Conservation (phyloP, 192 early-diverging fungal genomes). For the Haplosporangium gracile region DNA sequence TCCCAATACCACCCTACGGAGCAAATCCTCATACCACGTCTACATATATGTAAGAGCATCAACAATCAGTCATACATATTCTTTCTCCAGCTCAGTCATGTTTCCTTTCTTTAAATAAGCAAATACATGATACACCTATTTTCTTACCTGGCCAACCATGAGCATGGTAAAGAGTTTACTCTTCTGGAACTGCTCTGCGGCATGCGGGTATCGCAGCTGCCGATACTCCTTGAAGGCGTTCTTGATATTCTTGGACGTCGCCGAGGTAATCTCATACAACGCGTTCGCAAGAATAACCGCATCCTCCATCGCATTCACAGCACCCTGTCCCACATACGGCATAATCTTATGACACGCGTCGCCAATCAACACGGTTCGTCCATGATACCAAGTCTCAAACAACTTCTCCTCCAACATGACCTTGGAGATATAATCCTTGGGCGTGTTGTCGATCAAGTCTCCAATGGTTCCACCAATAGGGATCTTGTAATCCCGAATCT, state of each 20-base stretch:
- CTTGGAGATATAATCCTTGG: neutral
- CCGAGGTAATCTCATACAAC: neutral
- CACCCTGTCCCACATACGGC: neutral
- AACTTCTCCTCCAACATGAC: constrained; percentile 18
- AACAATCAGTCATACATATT: neutral
- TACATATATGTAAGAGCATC: neutral
- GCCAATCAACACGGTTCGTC: constrained; percentile 17
- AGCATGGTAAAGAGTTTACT: constrained; percentile 1
- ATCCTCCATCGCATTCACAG: constrained; percentile 12
- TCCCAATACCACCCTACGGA: neutral
- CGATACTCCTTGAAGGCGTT: constrained; percentile 11
- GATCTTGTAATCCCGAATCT: constrained; percentile 4
- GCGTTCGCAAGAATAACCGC: constrained; percentile 11
- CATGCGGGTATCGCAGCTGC: constrained; percentile 13
- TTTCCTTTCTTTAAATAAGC: too few species aligned
- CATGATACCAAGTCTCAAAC: constrained; percentile 22
- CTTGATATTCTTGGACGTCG: neutral
- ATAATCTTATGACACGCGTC: neutral
- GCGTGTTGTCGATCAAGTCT: constrained; percentile 10
- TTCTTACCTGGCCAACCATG: neutral
- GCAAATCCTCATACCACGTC: neutral
- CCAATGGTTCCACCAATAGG: neutral
- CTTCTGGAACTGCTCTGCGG: constrained; percentile 5
- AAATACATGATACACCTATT: too few species aligned
- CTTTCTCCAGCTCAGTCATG: too few species aligned